Conservation (phyloP, 1,139 yeast genomes). For the Geotrichum australiense region DNA sequence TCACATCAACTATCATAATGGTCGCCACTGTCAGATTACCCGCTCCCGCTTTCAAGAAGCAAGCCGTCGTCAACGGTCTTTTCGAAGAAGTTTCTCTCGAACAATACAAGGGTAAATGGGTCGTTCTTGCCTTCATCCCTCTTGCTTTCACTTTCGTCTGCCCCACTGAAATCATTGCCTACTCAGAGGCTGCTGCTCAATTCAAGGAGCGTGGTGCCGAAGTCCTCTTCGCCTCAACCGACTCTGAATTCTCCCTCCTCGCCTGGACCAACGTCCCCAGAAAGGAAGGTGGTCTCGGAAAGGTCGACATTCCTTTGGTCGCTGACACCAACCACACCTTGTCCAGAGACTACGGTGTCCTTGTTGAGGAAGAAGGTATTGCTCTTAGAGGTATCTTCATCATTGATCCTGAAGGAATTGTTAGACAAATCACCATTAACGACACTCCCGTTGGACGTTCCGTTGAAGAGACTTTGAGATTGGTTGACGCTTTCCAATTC, state of each 20-base stretch:
- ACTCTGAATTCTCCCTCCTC: slow-evolving; percentile 92
- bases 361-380: slow-evolving; percentile 90
- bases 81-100: slow-evolving; percentile 93
- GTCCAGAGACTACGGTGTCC: slow-evolving; percentile 93
- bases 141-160: slow-evolving; percentile 98
- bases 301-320: slow-evolving; percentile 84
- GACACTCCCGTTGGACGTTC: slow-evolving; percentile 99
- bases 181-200: slow-evolving; percentile 89
- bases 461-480: slow-evolving; percentile 95
- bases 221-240: slow-evolving; percentile 93
- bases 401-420: slow-evolving; percentile 89
- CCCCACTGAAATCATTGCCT: slow-evolving; percentile 98
- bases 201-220: slow-evolving; percentile 82
- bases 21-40: slow-evolving; percentile 87
- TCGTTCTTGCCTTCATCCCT: slow-evolving; percentile 92
- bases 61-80: slow-evolving; percentile 93
- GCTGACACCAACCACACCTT: slow-evolving; percentile 96
- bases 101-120: slow-evolving; percentile 97
- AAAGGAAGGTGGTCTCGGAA: slow-evolving; percentile 97
- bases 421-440: slow-evolving; percentile 95
- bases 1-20: slow-evolving; percentile 41
- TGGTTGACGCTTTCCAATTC: slow-evolving; percentile 98
- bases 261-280: slow-evolving; percentile 98
- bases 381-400: slow-evolving; percentile 97
- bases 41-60: slow-evolving; percentile 93